These are phyloP conservation scores for Carex cristatella DNA, from an alignment of 176 grass and related monocot species.

Conservation along the genomic window DNA sequence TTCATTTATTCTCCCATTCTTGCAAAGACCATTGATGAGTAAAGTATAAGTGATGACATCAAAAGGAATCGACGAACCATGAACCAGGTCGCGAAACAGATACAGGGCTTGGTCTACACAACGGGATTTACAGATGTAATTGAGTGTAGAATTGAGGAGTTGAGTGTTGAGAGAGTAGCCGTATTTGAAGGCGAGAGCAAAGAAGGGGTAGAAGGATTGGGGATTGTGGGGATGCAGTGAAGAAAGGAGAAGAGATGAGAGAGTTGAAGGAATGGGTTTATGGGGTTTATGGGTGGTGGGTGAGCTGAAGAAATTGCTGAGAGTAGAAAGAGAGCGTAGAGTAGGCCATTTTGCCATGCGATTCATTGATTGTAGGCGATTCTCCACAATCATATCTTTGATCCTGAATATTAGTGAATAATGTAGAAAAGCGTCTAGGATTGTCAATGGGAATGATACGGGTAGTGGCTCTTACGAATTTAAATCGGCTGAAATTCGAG, in stretches of 20 bases:
- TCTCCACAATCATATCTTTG: not conserved
- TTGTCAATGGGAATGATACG: no score
- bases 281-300: not conserved
- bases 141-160: constrained; percentile 19
- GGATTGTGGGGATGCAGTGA: not conserved
- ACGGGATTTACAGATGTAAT: constrained; percentile 14
- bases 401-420: no score
- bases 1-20: constrained; percentile 23
- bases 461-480: no score
- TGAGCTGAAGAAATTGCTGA: constrained; percentile 15
- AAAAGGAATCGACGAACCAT: constrained; percentile 12
- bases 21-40: constrained; percentile 29
- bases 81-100: constrained; percentile 24
- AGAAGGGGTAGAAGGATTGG: constrained; percentile 10
- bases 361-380: not conserved
- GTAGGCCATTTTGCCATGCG: not conserved
- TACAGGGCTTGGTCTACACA: constrained; percentile 20
- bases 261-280: not conserved
- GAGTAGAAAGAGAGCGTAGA: not conserved
- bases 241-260: constrained; percentile 20
- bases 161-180: constrained; percentile 19
- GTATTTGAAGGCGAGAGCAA: constrained; percentile 26
- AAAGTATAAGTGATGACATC: constrained; percentile 32
- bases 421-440: no score
- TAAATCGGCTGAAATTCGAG: no score